These are phyloP conservation scores for Thuidium tamariscinum DNA, from an alignment of 225 moss, liverwort and hornwort species.

Conservation along the genomic window DNA sequence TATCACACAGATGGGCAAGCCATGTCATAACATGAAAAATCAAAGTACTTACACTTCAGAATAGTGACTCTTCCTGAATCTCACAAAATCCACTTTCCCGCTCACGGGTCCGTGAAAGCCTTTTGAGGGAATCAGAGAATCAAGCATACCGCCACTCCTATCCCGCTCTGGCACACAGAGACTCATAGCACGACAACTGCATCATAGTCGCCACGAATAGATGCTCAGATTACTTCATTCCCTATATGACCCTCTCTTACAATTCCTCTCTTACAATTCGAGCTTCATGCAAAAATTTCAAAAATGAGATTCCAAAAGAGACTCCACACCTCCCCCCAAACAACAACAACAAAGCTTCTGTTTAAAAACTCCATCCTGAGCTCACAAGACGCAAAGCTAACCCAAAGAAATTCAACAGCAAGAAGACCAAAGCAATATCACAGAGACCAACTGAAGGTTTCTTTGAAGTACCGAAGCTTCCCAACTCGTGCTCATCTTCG, in stretches of 20 bases:
- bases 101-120: slow-evolving; percentile 26
- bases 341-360: neutral
- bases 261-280: neutral
- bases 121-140: slow-evolving; percentile 37
- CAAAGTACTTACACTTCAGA: slow-evolving; percentile 54
- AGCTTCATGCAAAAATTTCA: neutral
- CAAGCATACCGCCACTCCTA: slow-evolving; percentile 63
- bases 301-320: neutral
- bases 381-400: neutral
- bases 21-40: neutral
- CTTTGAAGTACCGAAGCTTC: neutral
- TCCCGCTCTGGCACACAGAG: slow-evolving; percentile 73
- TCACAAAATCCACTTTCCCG: slow-evolving; percentile 58
- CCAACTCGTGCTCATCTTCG: slow-evolving; percentile 14
- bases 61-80: slow-evolving; percentile 40
- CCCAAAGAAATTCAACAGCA: neutral
- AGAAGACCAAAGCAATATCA: neutral
- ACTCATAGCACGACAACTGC: slow-evolving; percentile 77
- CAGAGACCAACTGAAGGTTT: neutral
- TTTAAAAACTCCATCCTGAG: neutral
- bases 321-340: neutral
- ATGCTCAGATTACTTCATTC: neutral
- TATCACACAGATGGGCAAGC: neutral
- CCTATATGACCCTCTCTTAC: neutral
- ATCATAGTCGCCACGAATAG: neutral